Conservation (phyloP, 2,329 filamentous ascomycete genomes). For the Coniochaeta hoffmannii region DNA sequence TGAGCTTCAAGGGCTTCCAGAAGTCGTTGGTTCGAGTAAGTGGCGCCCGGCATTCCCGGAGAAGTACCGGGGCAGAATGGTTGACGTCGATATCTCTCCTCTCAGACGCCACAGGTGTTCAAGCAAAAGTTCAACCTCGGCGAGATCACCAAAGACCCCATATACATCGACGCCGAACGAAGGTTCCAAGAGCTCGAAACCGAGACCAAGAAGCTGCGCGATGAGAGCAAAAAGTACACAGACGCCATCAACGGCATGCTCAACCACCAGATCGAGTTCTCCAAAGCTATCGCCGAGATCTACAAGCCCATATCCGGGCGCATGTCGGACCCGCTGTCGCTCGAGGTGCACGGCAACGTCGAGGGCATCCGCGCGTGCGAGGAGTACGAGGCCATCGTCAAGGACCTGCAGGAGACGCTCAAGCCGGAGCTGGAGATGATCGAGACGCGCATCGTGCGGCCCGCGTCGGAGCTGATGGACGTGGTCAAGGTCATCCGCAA, state of each 20-base stretch:
- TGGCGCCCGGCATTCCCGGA: slow-evolving; percentile 5
- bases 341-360: slow-evolving; percentile 75
- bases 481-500: slow-evolving; percentile 96
- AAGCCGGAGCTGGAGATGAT: slow-evolving; percentile 97
- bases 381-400: slow-evolving; percentile 88
- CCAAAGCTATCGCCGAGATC: slow-evolving; percentile 88
- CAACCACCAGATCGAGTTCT: slow-evolving; percentile 95
- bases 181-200: slow-evolving; percentile 89
- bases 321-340: slow-evolving; percentile 83
- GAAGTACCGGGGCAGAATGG: not conserved
- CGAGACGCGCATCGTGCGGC: slow-evolving; percentile 80
- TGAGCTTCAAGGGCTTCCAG: slow-evolving; percentile 97
- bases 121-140: slow-evolving; percentile 92
- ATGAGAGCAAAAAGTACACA: slow-evolving; percentile 96
- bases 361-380: slow-evolving; percentile 94
- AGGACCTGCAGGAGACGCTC: slow-evolving; percentile 81
- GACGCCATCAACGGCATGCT: slow-evolving; percentile 98
- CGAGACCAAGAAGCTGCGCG: slow-evolving; percentile 94
- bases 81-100: not conserved
- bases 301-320: slow-evolving; percentile 98
- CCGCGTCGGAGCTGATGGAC: slow-evolving; percentile 86
- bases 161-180: slow-evolving; percentile 91
- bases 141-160: slow-evolving; percentile 87
- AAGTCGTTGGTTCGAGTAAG: slow-evolving; percentile 82
- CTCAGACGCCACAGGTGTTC: slow-evolving; percentile 79